Evolutionary conservation across 1,284 basidiomycete species (phyloP).

Genomic region (Bjerkandera adusta): DNA sequence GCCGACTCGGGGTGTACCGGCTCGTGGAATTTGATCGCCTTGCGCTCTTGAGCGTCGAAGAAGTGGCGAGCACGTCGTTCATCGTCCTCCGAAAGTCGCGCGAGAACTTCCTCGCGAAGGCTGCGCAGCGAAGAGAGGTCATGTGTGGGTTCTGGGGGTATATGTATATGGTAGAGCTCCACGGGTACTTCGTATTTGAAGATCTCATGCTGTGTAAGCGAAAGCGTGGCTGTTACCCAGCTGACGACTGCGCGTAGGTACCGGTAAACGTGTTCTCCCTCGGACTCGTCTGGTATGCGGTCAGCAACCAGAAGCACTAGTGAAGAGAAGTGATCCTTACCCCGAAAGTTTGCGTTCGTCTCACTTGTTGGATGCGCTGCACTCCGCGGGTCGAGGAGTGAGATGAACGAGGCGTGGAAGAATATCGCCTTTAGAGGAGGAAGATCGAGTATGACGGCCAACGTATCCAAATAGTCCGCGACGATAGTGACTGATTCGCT

Average conservation of each 20-base stretch:
- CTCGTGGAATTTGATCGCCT: not conserved
- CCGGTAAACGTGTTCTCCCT: constrained; percentile 11
- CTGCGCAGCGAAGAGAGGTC: not conserved
- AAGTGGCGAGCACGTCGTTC: not conserved
- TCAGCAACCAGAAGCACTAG: no score
- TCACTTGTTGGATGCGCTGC: not conserved
- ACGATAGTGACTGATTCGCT: constrained; percentile 6
- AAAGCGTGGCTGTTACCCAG: constrained; percentile 8
- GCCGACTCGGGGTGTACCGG: constrained; percentile 10
- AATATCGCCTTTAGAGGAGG: constrained; percentile 10
- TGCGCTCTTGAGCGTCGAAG: constrained; percentile 3
- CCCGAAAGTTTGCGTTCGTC: not conserved
- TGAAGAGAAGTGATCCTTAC: no score
- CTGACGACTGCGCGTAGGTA: constrained; percentile 11
- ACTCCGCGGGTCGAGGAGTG: not conserved
- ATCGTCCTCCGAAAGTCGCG: constrained; percentile 1
- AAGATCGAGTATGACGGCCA: constrained; percentile 7
- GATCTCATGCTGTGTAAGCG: constrained; percentile 9
- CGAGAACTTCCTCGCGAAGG: constrained; percentile 8
- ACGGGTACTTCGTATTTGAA: constrained; percentile 1
- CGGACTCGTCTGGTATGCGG: constrained; percentile 4
- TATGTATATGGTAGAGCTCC: constrained; percentile 9
- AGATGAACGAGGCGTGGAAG: constrained; percentile 3
- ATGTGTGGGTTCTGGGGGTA: not conserved
- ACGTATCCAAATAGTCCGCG: constrained; percentile 11